These are phyloP conservation scores for Sisymbrium altissimum DNA, from an alignment of 345 rosid species.

Conservation along the genomic window DNA sequence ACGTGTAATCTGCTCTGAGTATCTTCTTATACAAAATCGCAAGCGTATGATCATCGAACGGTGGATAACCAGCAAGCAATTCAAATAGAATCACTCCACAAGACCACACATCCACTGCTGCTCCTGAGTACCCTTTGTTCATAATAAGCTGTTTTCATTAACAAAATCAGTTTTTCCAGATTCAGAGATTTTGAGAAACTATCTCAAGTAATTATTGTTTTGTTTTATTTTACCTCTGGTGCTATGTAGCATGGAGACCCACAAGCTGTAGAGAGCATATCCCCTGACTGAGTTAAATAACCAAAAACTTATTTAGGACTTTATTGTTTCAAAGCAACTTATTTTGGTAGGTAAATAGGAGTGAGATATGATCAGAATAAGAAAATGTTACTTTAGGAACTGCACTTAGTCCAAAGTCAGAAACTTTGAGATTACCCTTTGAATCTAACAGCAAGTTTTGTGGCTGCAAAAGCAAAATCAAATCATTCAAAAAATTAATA, in stretches of 20 bases:
- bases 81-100: conserved; percentile 91
- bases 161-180: conserved; percentile 6
- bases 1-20: conserved; percentile 62
- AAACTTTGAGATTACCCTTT: conserved; percentile 75
- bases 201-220: not conserved
- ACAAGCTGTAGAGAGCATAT: conserved; percentile 79
- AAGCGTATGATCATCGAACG: conserved; percentile 76
- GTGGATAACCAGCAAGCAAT: conserved; percentile 69
- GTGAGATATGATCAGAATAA: conserved; percentile 2
- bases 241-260: conserved; percentile 94
- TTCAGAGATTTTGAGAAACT: not conserved
- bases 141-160: conserved; percentile 54
- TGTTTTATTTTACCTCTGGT: conserved; percentile 58
- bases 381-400: conserved; percentile 49
- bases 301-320: conserved; percentile 8
- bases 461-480: conserved; percentile 49
- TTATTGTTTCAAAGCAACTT: not conserved
- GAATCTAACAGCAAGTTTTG: conserved; percentile 75
- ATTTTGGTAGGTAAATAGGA: not conserved
- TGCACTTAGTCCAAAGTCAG: conserved; percentile 86
- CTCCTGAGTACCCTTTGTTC: conserved; percentile 75
- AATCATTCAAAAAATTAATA: not conserved
- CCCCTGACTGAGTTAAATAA: conserved; percentile 49
- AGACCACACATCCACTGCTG: conserved; percentile 91
- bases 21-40: conserved; percentile 68